A percentile compares a stretch with the other conserved stretches of the same genome.
Conservation (phyloP, 2,329 filamentous ascomycete genomes). For the Coniella lustricola region DNA sequence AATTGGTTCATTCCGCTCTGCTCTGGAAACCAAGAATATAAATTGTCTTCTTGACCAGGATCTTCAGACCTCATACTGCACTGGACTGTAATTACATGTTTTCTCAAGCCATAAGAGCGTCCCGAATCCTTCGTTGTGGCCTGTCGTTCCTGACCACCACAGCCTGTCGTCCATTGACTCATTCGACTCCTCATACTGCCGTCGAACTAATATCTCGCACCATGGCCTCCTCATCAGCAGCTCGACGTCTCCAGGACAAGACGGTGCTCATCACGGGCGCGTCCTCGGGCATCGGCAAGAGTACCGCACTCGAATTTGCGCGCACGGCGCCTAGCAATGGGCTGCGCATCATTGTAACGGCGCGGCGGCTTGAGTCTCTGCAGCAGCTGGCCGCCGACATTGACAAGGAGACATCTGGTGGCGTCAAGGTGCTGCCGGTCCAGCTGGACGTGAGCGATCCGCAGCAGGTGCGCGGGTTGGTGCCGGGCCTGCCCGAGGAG, state of each 20-base stretch:
- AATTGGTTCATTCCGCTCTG: background rate
- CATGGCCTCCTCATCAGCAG: slow-evolving; percentile 57
- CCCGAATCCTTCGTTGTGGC: slow-evolving; percentile 5
- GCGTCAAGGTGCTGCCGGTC: slow-evolving; percentile 74
- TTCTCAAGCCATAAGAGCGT: slow-evolving; percentile 2
- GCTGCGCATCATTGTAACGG: slow-evolving; percentile 80
- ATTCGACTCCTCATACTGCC: background rate
- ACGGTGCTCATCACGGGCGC: slow-evolving; percentile 89
- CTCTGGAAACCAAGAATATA: background rate
- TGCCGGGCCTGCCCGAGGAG: slow-evolving; percentile 66
- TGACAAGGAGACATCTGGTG: slow-evolving; percentile 64
- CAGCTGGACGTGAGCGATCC: slow-evolving; percentile 83
- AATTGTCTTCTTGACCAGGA: background rate
- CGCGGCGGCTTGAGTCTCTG: slow-evolving; percentile 74
- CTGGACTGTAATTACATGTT: slow-evolving; percentile 6
- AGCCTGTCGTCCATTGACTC: background rate
- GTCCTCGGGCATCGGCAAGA: slow-evolving; percentile 82
- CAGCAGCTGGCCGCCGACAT: slow-evolving; percentile 73
- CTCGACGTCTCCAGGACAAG: slow-evolving; percentile 84
- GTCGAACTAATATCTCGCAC: slow-evolving; percentile 20
- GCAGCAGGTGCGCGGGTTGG: slow-evolving; percentile 65
- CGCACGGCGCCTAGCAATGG: slow-evolving; percentile 69
- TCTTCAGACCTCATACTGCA: background rate
- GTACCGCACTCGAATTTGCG: slow-evolving; percentile 85
- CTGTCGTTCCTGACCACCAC: slow-evolving; percentile 2